Percentiles rank a stretch among this genome's conserved stretches.
Conservation (phyloP, 768 basidiomycete species). For the Cubamyces lactineus region DNA sequence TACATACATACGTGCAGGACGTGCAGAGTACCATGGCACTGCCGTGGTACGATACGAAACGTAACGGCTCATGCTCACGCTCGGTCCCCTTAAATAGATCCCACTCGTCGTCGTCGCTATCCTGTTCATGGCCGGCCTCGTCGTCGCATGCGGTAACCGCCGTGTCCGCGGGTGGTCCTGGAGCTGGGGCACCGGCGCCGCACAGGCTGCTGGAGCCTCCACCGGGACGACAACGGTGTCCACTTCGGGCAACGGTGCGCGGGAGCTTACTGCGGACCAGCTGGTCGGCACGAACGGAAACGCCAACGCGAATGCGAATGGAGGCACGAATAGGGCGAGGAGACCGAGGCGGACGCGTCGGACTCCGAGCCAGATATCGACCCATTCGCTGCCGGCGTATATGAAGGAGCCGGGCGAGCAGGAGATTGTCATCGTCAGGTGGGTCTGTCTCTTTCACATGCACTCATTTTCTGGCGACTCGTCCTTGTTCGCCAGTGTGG, state of each 20-base stretch:
- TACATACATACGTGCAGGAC: background rate
- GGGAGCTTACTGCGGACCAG: slow-evolving; percentile 61
- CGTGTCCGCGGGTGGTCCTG: slow-evolving; percentile 7
- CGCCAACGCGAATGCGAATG: slow-evolving; percentile 5
- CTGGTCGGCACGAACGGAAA: slow-evolving; percentile 49
- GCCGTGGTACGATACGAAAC: background rate
- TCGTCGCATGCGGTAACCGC: slow-evolving; percentile 20
- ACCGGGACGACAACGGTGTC: slow-evolving; percentile 7
- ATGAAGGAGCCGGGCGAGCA: slow-evolving; percentile 85
- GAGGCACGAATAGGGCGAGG: slow-evolving; percentile 25
- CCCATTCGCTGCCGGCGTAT: slow-evolving; percentile 75
- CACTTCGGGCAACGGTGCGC: background rate
- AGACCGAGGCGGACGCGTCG: slow-evolving; percentile 50
- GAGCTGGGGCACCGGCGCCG: slow-evolving; percentile 11
- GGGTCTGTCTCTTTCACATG: slow-evolving; percentile 18
- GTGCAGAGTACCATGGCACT: background rate
- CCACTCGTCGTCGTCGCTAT: slow-evolving; percentile 22
- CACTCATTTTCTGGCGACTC: background rate
- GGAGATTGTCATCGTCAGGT: slow-evolving; percentile 72
- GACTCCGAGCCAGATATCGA: slow-evolving; percentile 82
- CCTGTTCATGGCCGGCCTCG: slow-evolving; percentile 16
- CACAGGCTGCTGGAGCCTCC: slow-evolving; percentile 17
- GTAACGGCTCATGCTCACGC: background rate
- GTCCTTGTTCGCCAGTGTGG: background rate
- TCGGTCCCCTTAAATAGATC: background rate